Conservation (phyloP, 306 rosid species). For the Mimosa pudica region DNA sequence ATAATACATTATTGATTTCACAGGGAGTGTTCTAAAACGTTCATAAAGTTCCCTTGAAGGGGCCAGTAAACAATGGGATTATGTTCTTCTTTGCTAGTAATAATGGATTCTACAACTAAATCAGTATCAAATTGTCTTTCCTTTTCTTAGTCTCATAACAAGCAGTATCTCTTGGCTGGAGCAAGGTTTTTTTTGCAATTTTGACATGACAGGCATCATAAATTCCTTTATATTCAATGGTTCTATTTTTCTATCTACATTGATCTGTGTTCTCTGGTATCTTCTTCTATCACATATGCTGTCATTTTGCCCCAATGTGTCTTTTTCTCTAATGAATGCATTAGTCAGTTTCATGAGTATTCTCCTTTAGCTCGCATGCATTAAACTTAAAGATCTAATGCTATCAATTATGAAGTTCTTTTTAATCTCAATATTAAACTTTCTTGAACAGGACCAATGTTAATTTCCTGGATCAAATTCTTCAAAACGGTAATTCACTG, state of each 20-base stretch:
- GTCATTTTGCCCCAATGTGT: neutral
- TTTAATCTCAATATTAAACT: constrained; percentile 25
- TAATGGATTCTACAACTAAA: neutral
- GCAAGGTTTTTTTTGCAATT: constrained; percentile 5
- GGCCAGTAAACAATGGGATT: constrained; percentile 7
- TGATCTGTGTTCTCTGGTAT: constrained; percentile 18
- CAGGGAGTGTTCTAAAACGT: neutral
- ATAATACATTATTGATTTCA: constrained; percentile 5
- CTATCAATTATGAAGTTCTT: constrained; percentile 29
- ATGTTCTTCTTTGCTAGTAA: constrained; percentile 1
- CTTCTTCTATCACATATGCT: constrained; percentile 23
- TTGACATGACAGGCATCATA: constrained; percentile 2
- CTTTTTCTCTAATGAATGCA: neutral
- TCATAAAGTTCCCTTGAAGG: neutral
- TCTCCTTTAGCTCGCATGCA: constrained; percentile 25
- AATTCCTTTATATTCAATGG: constrained; percentile 8
- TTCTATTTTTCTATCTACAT: constrained; percentile 17
- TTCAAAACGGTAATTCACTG: constrained; percentile 62
- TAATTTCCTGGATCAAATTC: constrained; percentile 70
- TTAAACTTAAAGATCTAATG: constrained; percentile 28
- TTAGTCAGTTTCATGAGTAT: constrained; percentile 20
- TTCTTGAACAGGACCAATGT: constrained; percentile 60
- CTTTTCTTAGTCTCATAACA: neutral
- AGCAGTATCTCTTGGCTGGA: constrained; percentile 2
- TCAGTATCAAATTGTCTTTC: neutral